phyloP scores from a whole-genome alignment of 805 yeast genomes.

The Metschnikowia continentalis region DNA sequence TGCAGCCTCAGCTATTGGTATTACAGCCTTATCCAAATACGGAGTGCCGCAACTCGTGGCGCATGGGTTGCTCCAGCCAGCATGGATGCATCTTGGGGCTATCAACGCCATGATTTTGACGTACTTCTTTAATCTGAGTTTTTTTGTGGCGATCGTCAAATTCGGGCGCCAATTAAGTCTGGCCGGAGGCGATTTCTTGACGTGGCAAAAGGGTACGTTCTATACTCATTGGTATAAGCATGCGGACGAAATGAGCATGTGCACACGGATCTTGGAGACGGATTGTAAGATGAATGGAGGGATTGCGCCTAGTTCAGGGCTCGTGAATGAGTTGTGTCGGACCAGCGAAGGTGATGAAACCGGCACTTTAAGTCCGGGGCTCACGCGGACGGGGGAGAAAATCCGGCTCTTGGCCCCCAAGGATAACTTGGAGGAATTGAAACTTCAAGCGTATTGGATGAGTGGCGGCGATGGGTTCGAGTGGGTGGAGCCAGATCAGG shows the following conservation, averaged over 20 bases:
- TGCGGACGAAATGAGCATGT: slow-evolving; percentile 65
- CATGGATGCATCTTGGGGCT: slow-evolving; percentile 37
- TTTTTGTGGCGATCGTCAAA: slow-evolving; percentile 37
- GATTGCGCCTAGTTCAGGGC: slow-evolving; percentile 24
- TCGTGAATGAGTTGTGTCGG: slow-evolving; percentile 38
- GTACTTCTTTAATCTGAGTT: slow-evolving; percentile 37
- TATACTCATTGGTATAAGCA: slow-evolving; percentile 61
- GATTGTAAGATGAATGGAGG: slow-evolving; percentile 52
- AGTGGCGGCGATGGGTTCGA: slow-evolving; percentile 42
- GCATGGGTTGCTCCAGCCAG: slow-evolving; percentile 33
- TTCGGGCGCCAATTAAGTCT: slow-evolving; percentile 39
- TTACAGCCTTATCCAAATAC: slow-evolving; percentile 36
- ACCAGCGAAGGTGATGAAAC: slow-evolving; percentile 23
- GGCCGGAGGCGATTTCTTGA: slow-evolving; percentile 50
- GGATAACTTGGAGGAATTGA: slow-evolving; percentile 54
- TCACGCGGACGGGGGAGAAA: slow-evolving; percentile 34
- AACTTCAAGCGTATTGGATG: slow-evolving; percentile 82
- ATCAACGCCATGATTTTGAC: slow-evolving; percentile 46
- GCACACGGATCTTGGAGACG: slow-evolving; percentile 59
- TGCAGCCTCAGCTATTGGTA: slow-evolving; percentile 27
- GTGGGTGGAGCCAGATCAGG: slow-evolving; percentile 23
- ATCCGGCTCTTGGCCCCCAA: slow-evolving; percentile 36
- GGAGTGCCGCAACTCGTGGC: slow-evolving; percentile 40
- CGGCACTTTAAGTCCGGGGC: slow-evolving; percentile 31
- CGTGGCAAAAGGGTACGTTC: slow-evolving; percentile 64